phyloP scores from a whole-genome alignment of 2,329 filamentous ascomycete species.

The Dichotomopilus funicola region DNA sequence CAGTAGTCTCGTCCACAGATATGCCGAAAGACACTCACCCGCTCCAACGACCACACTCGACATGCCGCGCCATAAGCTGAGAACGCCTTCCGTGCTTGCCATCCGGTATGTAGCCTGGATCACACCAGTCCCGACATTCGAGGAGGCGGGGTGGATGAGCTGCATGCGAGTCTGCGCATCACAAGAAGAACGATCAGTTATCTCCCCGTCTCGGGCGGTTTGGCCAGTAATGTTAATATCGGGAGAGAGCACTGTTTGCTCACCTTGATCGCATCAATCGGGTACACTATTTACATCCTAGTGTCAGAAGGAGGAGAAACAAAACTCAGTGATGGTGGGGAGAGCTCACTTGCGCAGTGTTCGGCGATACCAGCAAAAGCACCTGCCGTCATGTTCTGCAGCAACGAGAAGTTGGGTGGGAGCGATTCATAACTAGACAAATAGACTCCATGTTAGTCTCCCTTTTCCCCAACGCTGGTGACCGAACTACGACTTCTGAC shows the following conservation, averaged over 20 bases:
- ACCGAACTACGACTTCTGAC: too few relatives aligned
- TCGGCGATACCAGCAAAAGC: conserved; percentile 80
- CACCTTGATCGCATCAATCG: conserved; percentile 96
- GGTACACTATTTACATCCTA: conserved; percentile 63
- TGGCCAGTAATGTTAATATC: not conserved
- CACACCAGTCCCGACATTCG: conserved; percentile 80
- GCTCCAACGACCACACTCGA: conserved; percentile 94
- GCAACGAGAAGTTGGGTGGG: conserved; percentile 86
- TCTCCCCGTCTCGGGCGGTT: not conserved
- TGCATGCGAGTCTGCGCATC: conserved; percentile 85
- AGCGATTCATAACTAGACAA: conserved; percentile 73
- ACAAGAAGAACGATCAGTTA: conserved; percentile 18
- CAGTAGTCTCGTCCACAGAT: not conserved
- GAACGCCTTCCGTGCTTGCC: conserved; percentile 78
- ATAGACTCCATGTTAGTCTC: too few relatives aligned
- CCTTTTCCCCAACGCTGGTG: too few relatives aligned
- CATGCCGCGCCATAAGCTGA: conserved; percentile 92
- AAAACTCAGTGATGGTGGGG: not conserved
- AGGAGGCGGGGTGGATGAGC: conserved; percentile 76
- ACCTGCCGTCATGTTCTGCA: conserved; percentile 92
- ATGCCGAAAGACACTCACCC: conserved; percentile 49
- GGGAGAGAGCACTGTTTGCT: conserved; percentile 17
- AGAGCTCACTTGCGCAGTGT: conserved; percentile 43
- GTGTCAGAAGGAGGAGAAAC: conserved; percentile 2
- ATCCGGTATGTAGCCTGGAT: conserved; percentile 91